Percentiles rank a stretch among this genome's conserved stretches.
phyloP scores from a whole-genome alignment of 768 basidiomycete genomes.

The Rhizopogon sp. region DNA sequence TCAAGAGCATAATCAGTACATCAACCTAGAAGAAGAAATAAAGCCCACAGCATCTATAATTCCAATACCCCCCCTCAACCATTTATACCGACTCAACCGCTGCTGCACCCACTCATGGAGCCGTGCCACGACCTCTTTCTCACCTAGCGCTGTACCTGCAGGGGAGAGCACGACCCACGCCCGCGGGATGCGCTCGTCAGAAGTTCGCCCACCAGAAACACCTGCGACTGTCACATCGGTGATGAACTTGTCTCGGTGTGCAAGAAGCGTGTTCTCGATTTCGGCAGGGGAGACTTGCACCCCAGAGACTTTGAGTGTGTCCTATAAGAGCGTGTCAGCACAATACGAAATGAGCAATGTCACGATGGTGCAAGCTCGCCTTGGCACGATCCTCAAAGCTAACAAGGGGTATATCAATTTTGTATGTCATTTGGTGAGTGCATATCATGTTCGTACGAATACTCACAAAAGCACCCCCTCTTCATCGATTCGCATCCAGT shows the following conservation, averaged over 20 bases:
- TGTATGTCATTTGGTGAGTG: neutral
- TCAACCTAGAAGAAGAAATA: neutral
- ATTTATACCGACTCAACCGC: slow-evolving; percentile 64
- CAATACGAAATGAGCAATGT: slow-evolving; percentile 3
- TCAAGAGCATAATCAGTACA: neutral
- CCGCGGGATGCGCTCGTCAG: slow-evolving; percentile 62
- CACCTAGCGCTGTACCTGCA: slow-evolving; percentile 44
- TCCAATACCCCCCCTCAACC: slow-evolving; percentile 63
- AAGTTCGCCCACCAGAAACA: slow-evolving; percentile 56
- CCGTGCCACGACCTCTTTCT: slow-evolving; percentile 31
- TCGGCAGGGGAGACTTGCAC: slow-evolving; percentile 69
- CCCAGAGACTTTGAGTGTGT: slow-evolving; percentile 72
- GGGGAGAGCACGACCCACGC: slow-evolving; percentile 67
- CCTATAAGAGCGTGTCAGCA: slow-evolving; percentile 30
- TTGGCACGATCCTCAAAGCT: slow-evolving; percentile 68
- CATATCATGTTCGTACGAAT: too few species aligned
- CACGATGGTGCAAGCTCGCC: slow-evolving; percentile 51
- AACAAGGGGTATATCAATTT: neutral
- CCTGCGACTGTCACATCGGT: slow-evolving; percentile 63
- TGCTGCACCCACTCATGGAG: slow-evolving; percentile 53
- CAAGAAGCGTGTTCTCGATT: slow-evolving; percentile 57
- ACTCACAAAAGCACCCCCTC: slow-evolving; percentile 56
- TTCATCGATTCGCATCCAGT: slow-evolving; percentile 50
- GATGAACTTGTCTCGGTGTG: slow-evolving; percentile 53
- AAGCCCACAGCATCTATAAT: slow-evolving; percentile 48